Evolutionary conservation across 441 rosid genomes (phyloP), one percentile per base, ranked within the genome.

Genomic region (Gossypium gossypioides): DNA sequence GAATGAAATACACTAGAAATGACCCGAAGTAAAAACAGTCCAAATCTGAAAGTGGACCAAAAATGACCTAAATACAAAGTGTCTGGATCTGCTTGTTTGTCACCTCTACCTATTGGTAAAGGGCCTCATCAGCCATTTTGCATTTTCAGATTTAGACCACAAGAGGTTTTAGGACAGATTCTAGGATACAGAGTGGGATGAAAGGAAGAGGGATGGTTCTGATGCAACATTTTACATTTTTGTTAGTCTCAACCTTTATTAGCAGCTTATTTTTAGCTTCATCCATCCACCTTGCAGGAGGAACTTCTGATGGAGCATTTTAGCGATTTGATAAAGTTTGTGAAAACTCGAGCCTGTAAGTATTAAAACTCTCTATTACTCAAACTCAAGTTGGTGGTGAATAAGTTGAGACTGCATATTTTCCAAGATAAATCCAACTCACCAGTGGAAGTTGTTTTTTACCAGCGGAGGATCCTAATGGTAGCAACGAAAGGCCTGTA

Each of bases 251-350:
- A 19, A 1, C 73, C 21, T 42, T 50, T 63, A 3, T 46, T 18
- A 21, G 22, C 6, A 29, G 8, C 16, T n/a, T 27, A 40, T 57
- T 18, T 25, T 59, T 32, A 55, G n/a, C n/a, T 54, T 59, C 62
- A n/a, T 61, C 56, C 42, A 6, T 46, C 32, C 52, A 48, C 58
- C 24, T 3, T 76, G 84, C 90, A 95, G 99, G 99, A 95, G 82
- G 98, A 92, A 79, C 76, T 96, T 78, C 84, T 96, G 34, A 68
- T 88, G 65, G 99, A 96, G 84, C 99, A 96, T 85, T 96, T 92
- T 64, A 83, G 93, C 57, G 92, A 92, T 76, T 81, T 96, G 64
- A 96, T 96, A 71, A 96, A 86, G 83, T 96, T 96, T 69, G 96
- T 96, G 77, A 96, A 96, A 81, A 82, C 80, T 59, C 86, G 97